Conservation (phyloP, 2,329 filamentous ascomycete species). For the Colletotrichum coccodes region DNA sequence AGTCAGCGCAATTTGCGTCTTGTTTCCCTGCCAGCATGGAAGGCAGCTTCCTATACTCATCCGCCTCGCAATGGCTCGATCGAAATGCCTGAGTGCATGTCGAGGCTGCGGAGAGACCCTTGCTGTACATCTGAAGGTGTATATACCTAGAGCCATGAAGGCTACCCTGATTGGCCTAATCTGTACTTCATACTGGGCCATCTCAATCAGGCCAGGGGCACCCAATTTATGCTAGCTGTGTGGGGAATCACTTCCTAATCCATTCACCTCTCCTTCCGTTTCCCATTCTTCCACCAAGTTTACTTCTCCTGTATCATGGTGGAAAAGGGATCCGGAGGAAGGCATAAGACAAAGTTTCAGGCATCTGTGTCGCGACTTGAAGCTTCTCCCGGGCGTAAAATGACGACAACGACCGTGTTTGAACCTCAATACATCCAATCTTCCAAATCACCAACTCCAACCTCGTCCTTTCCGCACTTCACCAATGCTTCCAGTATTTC, state of each 20-base stretch:
- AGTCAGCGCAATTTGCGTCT: background rate
- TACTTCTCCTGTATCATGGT: background rate
- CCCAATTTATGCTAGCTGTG: background rate
- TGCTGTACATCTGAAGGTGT: too few species aligned
- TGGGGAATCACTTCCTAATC: conserved; percentile 5
- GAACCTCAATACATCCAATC: background rate
- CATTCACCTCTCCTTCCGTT: background rate
- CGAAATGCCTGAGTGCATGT: background rate
- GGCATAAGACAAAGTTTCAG: background rate
- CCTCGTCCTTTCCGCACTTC: background rate
- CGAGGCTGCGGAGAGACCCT: background rate
- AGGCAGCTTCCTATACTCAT: background rate
- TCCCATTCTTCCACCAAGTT: background rate
- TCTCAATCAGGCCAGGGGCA: background rate
- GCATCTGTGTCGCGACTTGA: background rate
- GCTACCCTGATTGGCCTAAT: too few species aligned
- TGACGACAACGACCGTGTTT: background rate
- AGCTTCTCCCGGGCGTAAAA: background rate
- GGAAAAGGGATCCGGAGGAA: background rate
- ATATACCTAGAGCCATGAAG: too few species aligned
- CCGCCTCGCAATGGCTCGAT: background rate
- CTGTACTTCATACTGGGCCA: too few species aligned
- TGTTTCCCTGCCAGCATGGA: background rate
- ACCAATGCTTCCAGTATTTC: background rate
- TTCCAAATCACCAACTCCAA: background rate